Evolutionary conservation across 108 stramenopile species (phyloP), one percentile per base, ranked within the genome.

Genomic region (Fragilariopsis cylindrus): DNA sequence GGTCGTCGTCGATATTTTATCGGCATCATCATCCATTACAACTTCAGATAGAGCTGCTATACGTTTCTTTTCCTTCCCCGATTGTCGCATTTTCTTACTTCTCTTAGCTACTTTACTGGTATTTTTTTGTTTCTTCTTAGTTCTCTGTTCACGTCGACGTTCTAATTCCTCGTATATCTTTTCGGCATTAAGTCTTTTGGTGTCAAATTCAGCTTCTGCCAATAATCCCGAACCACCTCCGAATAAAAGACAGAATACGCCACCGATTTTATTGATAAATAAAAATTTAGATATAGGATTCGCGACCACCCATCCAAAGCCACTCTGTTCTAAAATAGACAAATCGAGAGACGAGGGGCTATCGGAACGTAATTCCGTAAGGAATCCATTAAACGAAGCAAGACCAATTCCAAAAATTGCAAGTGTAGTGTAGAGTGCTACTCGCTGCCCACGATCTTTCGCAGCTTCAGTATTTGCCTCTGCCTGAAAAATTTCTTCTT

Each of bases 381-480:
- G 74, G 63, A 94, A 94, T 47, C 79, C 89, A 72, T 94, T 94
- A 77, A 89, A 89, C 15, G 88, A 76, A 3, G 87, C 87, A 7
- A 82, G 30, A 3, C 60, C 3, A 44, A 87, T 53, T 53, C 85
- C 85, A 39, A 57, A 9, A 69, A 86, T 50, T 8, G 84, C 84
- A 15, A 88, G 39, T 18, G 66, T 11, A 7, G 76, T 68, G 75
- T 92, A 93, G 1, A 74, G 15, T 0, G 83, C 73, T 15, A 96
- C 79, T 41, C 94, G 94, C 13, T 68, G 69, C 13, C 71, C 78
- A 16, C 94, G 90, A 47, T 81, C 83, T 69, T 88, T 77, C 12
- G 89, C 90, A 7, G 94, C 88, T 13, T 81, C 78, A 0, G 92
- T 96, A 40, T 90, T 89, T 55, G 89, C 87, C 81, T 96, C 94